phyloP scores from a whole-genome alignment of 2,329 filamentous ascomycete genomes.

The Amphichorda felina region DNA sequence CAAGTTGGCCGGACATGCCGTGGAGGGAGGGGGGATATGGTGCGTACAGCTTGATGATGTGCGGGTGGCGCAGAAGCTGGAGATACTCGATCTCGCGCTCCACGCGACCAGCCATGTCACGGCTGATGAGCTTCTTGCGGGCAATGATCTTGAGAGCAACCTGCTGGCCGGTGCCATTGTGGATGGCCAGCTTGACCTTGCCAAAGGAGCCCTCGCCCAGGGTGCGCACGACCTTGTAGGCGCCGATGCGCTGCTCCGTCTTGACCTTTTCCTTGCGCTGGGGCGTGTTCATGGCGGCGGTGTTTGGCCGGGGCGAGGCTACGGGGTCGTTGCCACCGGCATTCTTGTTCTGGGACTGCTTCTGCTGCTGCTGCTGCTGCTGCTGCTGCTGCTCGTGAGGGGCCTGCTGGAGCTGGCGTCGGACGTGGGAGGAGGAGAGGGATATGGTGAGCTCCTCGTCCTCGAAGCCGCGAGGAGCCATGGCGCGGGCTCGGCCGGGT shows the following conservation, averaged over 20 bases:
- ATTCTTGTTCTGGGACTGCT: constrained; percentile 10
- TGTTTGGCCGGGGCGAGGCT: constrained; percentile 8
- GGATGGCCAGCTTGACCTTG: constrained; percentile 94
- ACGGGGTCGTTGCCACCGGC: constrained; percentile 1
- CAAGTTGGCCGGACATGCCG: no score
- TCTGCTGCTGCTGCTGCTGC: constrained; percentile 1
- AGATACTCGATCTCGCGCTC: constrained; percentile 98
- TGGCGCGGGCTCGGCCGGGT: constrained; percentile 12
- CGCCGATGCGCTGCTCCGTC: constrained; percentile 75
- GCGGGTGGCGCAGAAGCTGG: constrained; percentile 86
- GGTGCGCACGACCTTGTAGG: constrained; percentile 83
- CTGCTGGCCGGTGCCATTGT: constrained; percentile 85
- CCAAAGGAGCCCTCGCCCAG: constrained; percentile 95
- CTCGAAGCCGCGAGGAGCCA: constrained; percentile 51
- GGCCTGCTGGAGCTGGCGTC: constrained; percentile 28
- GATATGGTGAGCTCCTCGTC: constrained; percentile 78
- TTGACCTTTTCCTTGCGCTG: constrained; percentile 34
- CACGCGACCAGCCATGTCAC: constrained; percentile 95
- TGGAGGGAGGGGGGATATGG: no score
- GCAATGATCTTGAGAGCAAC: constrained; percentile 98
- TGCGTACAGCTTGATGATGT: constrained; percentile 95
- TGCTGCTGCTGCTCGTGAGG: constrained; percentile 11
- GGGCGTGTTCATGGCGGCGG: constrained; percentile 21
- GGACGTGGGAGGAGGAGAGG: constrained; percentile 52
- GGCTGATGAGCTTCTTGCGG: constrained; percentile 86